Evolutionary conservation across 441 rosid species (phyloP), one percentile per base, ranked within the genome.

Genomic region (Croton laevigatus): DNA sequence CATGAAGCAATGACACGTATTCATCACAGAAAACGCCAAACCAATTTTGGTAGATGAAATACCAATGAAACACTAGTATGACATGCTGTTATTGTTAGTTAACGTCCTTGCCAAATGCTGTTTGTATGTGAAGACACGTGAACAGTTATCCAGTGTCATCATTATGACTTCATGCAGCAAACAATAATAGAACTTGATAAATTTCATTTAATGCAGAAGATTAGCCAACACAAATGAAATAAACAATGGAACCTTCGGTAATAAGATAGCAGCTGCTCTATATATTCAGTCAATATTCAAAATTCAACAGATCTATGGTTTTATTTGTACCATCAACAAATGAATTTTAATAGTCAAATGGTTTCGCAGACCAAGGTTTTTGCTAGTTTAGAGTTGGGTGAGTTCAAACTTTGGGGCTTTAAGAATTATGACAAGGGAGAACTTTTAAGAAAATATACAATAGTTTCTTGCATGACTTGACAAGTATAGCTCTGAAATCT

Each of bases 131-230:
- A 54, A 19, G 14, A 40, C 46, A 13, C 13, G 17, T 5, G 36
- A 45, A 27, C 16, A 49, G 22, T 60, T 37, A 57, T 34, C 37
- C 32, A 37, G 20, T 48, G 8, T 49, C 23, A 3, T 8, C 42
- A 27, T 10, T 34, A 13, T 61, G 65, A 42, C 22, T n/a, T 20
- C 45, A 2, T 3, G 46, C 11, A 46, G 3, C 20, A 22, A 3
- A 42, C 11, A 20, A 40, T 40, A 7, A 40, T 40, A 40, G 37
- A 8, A 9, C 37, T 13, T 52, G 44, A 44, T 38, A 6, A 52
- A 52, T 51, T 36, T 53, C 62, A 52, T 55, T 71, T 22, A 54
- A 22, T 20, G n/a, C 17, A 61, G 42, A 52, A 51, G 68, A 51
- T 51, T 40, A 37, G 49, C 20, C 42, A 52, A 8, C 52, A 62